Base-by-base conservation (phyloP, 495 filamentous ascomycete genomes). In the Hapsidospora chrysogenum region DNA sequence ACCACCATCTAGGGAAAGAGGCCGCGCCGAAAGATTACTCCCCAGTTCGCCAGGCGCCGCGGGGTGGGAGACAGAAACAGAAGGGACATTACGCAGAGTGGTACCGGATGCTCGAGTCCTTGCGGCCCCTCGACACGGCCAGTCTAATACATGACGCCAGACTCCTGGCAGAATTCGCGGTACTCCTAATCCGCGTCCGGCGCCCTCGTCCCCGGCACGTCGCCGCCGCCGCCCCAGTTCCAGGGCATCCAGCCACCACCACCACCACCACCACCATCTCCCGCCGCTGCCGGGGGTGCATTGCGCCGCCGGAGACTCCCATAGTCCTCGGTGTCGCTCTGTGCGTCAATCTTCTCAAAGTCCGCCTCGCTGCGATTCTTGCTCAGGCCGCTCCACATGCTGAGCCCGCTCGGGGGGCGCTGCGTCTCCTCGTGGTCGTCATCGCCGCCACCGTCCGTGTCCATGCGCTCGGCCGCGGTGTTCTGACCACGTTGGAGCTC, bases 291-390 rank as follows among this genome's bases (percentile, higher is more conserved):
- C n/a, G n/a, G n/a, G n/a, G n/a, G n/a, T 31, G 28, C 9, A 41
- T 46, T 11, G 39, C 44, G 6, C 20, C 27, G 16, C 29, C 47
- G 50, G 37, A 49, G 47, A 46, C 41, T 54, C 29, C 40, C 51
- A 10, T 62, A 50, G 29, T 60, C 66, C 27, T 67, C 68, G 22
- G 53, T 62, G 1, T 66, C 63, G 43, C 78, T 78, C 37, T 80
- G 77, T n/a, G 65, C 63, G 25, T 84, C 76, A 41, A 93, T 76
- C 46, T 78, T 76, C 46, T 87, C 80, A 49, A 93, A 93, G 40
- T 85, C 83, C 23, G 64, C 67, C 43, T 84, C 80, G 36, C 76
- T 82, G 40, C 64, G 63, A 45, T 76, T 84, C 64, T 80, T 84
- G 29, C 58, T 67, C 48, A 84, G 46, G 6, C 72, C 56, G 32